Conservation (phyloP, 345 rosid genomes). For the Lepidium sativum region DNA sequence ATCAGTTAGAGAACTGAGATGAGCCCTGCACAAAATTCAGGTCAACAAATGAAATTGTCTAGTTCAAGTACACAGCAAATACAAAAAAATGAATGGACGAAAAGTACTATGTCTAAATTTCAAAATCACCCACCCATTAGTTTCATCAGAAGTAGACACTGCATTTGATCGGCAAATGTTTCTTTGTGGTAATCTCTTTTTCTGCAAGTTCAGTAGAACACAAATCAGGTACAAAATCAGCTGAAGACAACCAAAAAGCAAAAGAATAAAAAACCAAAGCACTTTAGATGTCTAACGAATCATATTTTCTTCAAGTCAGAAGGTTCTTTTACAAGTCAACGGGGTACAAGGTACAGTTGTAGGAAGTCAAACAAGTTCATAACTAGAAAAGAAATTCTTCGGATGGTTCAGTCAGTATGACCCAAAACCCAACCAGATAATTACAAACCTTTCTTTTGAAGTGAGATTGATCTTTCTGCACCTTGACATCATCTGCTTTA, state of each 20-base stretch:
- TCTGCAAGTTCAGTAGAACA: conserved; percentile 19
- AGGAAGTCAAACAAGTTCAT: neutral
- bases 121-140: conserved; percentile 22
- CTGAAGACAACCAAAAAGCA: neutral
- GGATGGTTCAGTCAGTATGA: neutral
- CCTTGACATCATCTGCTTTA: conserved; percentile 40
- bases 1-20: conserved; percentile 18
- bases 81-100: neutral
- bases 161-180: conserved; percentile 25
- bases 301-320: neutral
- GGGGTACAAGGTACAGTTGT: neutral
- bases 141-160: conserved; percentile 27
- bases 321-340: neutral
- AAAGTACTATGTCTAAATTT: neutral
- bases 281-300: neutral
- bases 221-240: neutral
- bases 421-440: conserved; percentile 5
- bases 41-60: neutral
- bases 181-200: conserved; percentile 24
- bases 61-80: neutral
- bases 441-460: conserved; percentile 63
- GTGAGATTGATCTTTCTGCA: conserved; percentile 50
- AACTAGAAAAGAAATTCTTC: neutral
- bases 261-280: neutral
- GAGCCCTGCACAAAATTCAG: conserved; percentile 12